Conservation (phyloP, 164 flowering plant genomes). For the Aristolochia contorta region DNA sequence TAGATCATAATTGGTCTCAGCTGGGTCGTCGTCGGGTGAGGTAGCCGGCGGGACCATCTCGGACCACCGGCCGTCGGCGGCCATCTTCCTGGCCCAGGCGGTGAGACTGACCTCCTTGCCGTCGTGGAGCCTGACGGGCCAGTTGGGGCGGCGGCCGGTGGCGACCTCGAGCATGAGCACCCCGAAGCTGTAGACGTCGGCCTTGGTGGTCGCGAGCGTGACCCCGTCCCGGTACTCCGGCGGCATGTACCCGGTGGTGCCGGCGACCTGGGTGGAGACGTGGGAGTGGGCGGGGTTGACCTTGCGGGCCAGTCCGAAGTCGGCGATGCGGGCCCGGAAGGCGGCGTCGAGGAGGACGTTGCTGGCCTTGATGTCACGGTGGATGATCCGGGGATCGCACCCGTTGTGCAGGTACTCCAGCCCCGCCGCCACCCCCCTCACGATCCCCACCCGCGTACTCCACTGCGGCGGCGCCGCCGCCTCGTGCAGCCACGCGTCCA, state of each 20-base stretch:
- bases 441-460: constrained; percentile 40
- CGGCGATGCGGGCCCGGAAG: constrained; percentile 71
- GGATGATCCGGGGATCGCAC: constrained; percentile 33
- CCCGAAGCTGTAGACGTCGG: constrained; percentile 82
- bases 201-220: constrained; percentile 44
- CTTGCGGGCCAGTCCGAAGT: constrained; percentile 72
- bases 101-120: constrained; percentile 35
- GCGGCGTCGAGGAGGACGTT: constrained; percentile 51
- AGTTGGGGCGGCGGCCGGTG: constrained; percentile 55
- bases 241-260: constrained; percentile 94
- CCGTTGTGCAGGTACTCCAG: constrained; percentile 38
- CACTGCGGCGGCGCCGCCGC: constrained; percentile 29
- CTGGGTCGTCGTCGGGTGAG: constrained; percentile 5
- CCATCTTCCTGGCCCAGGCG: constrained; percentile 50
- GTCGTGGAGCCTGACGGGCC: constrained; percentile 26
- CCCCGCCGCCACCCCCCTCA: constrained; percentile 62
- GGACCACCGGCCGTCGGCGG: constrained; percentile 15
- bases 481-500: constrained; percentile 70
- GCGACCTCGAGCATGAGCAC: constrained; percentile 65
- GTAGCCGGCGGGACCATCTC: constrained; percentile 39
- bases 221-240: constrained; percentile 68
- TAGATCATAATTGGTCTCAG: no score
- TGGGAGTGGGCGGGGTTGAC: constrained; percentile 40
- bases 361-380: constrained; percentile 83
- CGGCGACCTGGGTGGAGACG: constrained; percentile 84